Percentiles rank a stretch among this genome's conserved stretches.
These are phyloP conservation scores for Gonapodya prolifera DNA, from an alignment of 192 early-diverging fungal genomes.

Conservation along the genomic window DNA sequence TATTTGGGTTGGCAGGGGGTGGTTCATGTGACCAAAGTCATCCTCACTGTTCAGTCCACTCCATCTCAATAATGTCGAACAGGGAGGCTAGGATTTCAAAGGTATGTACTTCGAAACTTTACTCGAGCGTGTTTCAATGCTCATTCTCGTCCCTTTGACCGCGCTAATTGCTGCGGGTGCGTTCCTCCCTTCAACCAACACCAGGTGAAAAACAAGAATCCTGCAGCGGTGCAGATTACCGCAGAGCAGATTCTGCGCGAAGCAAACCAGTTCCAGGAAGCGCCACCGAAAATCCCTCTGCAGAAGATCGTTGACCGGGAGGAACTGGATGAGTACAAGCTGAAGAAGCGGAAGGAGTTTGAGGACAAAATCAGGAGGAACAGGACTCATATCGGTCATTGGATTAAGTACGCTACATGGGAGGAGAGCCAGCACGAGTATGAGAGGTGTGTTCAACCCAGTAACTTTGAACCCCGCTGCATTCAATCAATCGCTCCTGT, in stretches of 20 bases:
- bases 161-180: too few species aligned
- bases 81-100: neutral
- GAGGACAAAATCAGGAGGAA: conserved; percentile 84
- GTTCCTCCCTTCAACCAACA: too few species aligned
- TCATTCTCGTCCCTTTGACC: too few species aligned
- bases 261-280: conserved; percentile 67
- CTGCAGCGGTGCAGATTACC: conserved; percentile 94
- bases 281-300: conserved; percentile 50
- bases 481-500: too few species aligned
- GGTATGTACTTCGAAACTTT: neutral
- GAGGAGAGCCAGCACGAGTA: conserved; percentile 85
- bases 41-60: too few species aligned
- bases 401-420: conserved; percentile 94
- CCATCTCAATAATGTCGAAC: neutral
- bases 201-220: conserved; percentile 98
- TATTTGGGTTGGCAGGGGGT: too few species aligned
- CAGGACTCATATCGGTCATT: conserved; percentile 70
- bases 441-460: conserved; percentile 34
- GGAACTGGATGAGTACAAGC: conserved; percentile 82
- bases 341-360: conserved; percentile 83
- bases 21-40: too few species aligned
- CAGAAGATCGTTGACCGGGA: conserved; percentile 87
- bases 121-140: too few species aligned
- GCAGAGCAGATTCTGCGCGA: conserved; percentile 98
- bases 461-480: too few species aligned